A percentile compares a stretch with the other conserved stretches of the same genome.
Conservation (phyloP, 441 rosid genomes). For the Pelargonium myrrhifolium region DNA sequence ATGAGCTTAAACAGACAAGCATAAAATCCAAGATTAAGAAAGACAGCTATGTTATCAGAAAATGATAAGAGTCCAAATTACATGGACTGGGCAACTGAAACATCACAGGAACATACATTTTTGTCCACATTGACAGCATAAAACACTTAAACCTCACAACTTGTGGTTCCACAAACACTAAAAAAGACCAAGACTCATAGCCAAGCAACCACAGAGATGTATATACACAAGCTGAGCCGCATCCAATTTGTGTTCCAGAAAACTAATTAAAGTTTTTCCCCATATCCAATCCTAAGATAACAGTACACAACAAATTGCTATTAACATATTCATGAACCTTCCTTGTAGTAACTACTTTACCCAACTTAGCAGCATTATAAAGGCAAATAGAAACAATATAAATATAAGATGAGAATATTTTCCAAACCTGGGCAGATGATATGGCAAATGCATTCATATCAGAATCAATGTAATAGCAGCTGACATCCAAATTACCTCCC, state of each 20-base stretch:
- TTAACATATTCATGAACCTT: not conserved
- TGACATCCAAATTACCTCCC: slow-evolving; percentile 79
- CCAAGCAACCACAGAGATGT: not conserved
- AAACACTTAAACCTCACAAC: not conserved
- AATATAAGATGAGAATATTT: not conserved
- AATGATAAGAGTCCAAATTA: not conserved
- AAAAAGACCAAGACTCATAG: not conserved
- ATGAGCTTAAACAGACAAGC: slow-evolving; percentile 1
- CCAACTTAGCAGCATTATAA: not conserved
- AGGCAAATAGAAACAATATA: not conserved
- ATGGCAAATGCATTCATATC: slow-evolving; percentile 72
- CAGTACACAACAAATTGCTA: not conserved
- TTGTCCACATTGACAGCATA: slow-evolving; percentile 4
- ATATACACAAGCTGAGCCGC: not conserved
- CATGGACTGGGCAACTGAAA: not conserved
- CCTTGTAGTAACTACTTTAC: not conserved
- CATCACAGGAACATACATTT: not conserved
- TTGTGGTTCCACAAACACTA: not conserved
- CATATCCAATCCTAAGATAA: not conserved
- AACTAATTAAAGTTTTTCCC: not conserved
- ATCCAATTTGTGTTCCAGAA: not conserved
- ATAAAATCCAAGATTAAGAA: not conserved
- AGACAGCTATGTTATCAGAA: not conserved
- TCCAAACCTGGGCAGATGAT: slow-evolving; percentile 82
- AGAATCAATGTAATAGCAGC: slow-evolving; percentile 79